Base-by-base conservation (phyloP, 805 yeast species). In the Lipomyces kockii region DNA sequence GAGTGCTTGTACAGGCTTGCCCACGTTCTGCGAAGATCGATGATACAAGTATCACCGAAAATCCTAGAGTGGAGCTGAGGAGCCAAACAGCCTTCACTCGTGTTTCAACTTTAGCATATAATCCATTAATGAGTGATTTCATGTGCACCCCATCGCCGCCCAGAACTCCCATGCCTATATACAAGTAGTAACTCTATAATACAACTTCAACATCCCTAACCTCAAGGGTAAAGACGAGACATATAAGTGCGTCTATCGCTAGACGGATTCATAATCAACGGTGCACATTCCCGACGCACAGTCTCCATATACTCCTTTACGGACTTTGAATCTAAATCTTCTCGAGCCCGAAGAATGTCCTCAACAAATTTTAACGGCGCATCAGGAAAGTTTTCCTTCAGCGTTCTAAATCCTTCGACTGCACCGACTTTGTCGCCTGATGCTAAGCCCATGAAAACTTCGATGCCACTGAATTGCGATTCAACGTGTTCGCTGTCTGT, bases 291-390 rank as follows among this genome's bases (percentile, higher is more conserved):
- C 20, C 35, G 35, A 32, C 64, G 25, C 8, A 68, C 76, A 8
- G 71, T 67, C 35, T 73, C 71, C 78, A 80, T 77, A n/a, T 77
- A 70, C 29, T 74, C 79, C 61, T 73, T 72, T 27, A 75, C 71
- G 5, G 35, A 65, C 61, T 70, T 76, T 73, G 59, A 67, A 62
- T 81, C 82, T 27, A 80, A 69, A 55, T 79, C 82, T 56, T 75
- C 77, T 39, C 83, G 73, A 8, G 79, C 75, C 71, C 82, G 80
- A 62, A 92, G 81, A 54, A 92, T 83, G 14, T 87, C 87, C 57
- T 84, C 85, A 55, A 93, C 82, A 74, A 92, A 85, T 61, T 85
- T 88, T 7, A 88, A 79, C 0, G 97, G 92, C 66, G 93, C 87
- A 76, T 91, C 92, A 79, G 91, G 88, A 80, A 88, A 92, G 53